phyloP scores from a whole-genome alignment of 805 yeast genomes.

The Candida sphagnicola region DNA sequence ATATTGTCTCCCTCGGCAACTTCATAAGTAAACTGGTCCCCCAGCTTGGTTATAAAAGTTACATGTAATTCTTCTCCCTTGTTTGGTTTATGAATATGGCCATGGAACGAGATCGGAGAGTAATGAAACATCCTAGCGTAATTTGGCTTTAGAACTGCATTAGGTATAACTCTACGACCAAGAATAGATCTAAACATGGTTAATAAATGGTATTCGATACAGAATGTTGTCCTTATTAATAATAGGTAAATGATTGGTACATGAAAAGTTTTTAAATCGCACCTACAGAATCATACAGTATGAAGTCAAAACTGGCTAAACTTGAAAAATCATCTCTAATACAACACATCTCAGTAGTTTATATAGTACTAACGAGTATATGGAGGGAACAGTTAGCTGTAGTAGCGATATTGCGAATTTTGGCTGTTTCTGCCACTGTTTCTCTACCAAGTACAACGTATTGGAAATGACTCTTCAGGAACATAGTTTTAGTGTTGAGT shows the following conservation, averaged over 20 bases:
- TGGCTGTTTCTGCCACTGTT: too few relatives aligned
- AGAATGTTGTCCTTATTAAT: constrained; percentile 1
- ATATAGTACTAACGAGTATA: too few relatives aligned
- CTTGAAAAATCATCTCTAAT: too few relatives aligned
- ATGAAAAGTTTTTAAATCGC: constrained; percentile 1
- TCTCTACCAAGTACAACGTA: too few relatives aligned
- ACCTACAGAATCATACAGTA: too few relatives aligned
- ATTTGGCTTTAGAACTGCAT: neutral
- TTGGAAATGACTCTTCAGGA: too few relatives aligned
- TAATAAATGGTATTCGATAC: neutral
- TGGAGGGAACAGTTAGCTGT: too few relatives aligned
- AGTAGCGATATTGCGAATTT: too few relatives aligned
- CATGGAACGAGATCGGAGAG: constrained; percentile 47
- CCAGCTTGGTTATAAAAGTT: constrained; percentile 90
- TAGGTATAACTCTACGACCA: neutral
- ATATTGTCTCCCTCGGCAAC: constrained; percentile 91
- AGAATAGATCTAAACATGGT: neutral
- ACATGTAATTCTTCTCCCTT: constrained; percentile 84
- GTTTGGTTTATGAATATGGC: constrained; percentile 85
- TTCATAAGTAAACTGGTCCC: constrained; percentile 74
- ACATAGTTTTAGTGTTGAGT: too few relatives aligned
- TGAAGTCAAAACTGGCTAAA: too few relatives aligned
- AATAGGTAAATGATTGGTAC: neutral
- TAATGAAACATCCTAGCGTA: constrained; percentile 11
- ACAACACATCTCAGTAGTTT: too few relatives aligned